A percentile compares a stretch with the other conserved stretches of the same genome.
Evolutionary conservation across 495 filamentous ascomycete species (phyloP).

Genomic region (Annulohypoxylon moriforme): DNA sequence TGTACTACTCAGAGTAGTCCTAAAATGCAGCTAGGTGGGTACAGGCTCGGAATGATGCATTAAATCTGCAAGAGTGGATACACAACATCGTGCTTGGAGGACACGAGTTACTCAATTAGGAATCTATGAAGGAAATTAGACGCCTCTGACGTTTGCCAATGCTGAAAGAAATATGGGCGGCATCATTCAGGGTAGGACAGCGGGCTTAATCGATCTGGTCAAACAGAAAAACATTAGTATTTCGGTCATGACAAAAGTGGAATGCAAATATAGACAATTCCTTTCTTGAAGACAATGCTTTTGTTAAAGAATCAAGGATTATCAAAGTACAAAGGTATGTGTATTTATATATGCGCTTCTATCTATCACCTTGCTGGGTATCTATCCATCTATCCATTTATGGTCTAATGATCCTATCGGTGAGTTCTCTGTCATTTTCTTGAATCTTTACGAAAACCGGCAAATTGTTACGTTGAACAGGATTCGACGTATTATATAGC

Average conservation of each 20-base stretch:
- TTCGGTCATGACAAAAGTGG: neutral
- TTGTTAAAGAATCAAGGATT: neutral
- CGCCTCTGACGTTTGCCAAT: neutral
- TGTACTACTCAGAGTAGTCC: neutral
- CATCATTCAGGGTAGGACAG: neutral
- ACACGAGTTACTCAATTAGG: neutral
- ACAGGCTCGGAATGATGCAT: neutral
- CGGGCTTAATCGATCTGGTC: neutral
- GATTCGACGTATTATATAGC: neutral
- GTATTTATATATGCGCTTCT: neutral
- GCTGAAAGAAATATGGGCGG: neutral
- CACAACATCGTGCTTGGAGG: neutral
- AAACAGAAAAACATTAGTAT: neutral
- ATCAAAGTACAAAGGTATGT: neutral
- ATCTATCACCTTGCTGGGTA: neutral
- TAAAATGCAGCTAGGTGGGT: neutral
- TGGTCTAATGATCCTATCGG: neutral
- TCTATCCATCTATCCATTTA: neutral
- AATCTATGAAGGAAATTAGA: neutral
- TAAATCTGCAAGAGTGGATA: conserved; percentile 1
- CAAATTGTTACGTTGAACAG: conserved; percentile 2
- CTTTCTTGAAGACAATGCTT: neutral
- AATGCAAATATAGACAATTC: neutral
- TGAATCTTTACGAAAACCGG: neutral
- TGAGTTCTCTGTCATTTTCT: neutral